A percentile compares a stretch with the other conserved stretches of the same genome.
Conservation (phyloP, 352 stramenopile species). For the Globisporangium megalacanthum region DNA sequence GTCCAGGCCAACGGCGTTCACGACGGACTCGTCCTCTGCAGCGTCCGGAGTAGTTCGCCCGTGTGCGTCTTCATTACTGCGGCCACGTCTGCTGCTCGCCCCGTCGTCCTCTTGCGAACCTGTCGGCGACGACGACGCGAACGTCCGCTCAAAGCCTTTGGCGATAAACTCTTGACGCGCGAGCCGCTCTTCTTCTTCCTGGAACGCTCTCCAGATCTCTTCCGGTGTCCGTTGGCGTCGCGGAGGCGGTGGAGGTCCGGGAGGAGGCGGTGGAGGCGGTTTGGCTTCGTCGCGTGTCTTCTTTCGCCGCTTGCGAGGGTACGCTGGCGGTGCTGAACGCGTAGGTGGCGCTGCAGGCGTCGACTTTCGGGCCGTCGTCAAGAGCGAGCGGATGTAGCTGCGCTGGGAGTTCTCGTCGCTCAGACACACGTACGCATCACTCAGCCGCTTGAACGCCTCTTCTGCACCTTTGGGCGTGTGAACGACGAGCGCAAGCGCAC, state of each 20-base stretch:
- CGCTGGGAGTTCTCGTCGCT: slow-evolving; percentile 36
- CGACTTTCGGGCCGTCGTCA: background rate
- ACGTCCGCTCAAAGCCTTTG: slow-evolving; percentile 63
- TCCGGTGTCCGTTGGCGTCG: slow-evolving; percentile 39
- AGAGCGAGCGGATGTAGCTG: slow-evolving; percentile 41
- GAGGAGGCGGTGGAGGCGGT: background rate
- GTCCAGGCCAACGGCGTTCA: slow-evolving; percentile 29
- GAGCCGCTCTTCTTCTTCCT: slow-evolving; percentile 62
- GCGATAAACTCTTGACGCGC: slow-evolving; percentile 49
- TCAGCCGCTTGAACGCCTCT: slow-evolving; percentile 74
- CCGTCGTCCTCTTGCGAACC: background rate
- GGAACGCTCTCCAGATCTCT: slow-evolving; percentile 67
- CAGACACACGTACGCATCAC: slow-evolving; percentile 73
- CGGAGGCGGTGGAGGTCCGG: slow-evolving; percentile 2
- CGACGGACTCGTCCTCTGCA: slow-evolving; percentile 20
- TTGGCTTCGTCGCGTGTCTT: slow-evolving; percentile 10
- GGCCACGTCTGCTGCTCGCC: background rate
- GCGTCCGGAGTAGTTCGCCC: background rate
- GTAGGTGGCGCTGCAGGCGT: slow-evolving; percentile 4
- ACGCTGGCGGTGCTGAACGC: slow-evolving; percentile 1
- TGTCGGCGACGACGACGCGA: slow-evolving; percentile 14
- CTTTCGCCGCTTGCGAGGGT: slow-evolving; percentile 18
- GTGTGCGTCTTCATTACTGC: background rate
- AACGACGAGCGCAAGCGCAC: background rate
- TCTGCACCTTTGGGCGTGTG: slow-evolving; percentile 38